Evolutionary conservation across 2,329 filamentous ascomycete species (phyloP).

Genomic region (Arthrobotrys entomopaga): DNA sequence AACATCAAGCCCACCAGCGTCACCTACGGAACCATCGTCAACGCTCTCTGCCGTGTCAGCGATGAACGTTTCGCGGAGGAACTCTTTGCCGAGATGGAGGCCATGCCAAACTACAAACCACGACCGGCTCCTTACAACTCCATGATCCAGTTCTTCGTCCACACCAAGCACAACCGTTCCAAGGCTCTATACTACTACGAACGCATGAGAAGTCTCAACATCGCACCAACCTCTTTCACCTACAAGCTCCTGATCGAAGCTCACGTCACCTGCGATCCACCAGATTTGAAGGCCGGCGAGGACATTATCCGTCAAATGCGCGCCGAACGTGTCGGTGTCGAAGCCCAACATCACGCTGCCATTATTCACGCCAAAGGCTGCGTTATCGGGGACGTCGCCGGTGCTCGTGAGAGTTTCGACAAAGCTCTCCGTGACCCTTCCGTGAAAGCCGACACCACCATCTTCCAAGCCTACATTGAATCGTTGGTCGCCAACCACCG

Average conservation of each 20-base stretch:
- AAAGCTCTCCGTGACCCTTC: slow-evolving; percentile 75
- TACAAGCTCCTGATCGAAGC: slow-evolving; percentile 98
- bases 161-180: slow-evolving; percentile 91
- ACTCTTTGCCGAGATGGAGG: slow-evolving; percentile 98
- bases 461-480: slow-evolving; percentile 97
- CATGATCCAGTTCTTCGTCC: slow-evolving; percentile 99
- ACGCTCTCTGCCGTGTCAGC: slow-evolving; percentile 94
- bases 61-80: slow-evolving; percentile 98
- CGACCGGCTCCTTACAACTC: slow-evolving; percentile 97
- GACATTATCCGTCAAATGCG: slow-evolving; percentile 82
- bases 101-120: slow-evolving; percentile 98
- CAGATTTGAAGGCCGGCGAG: slow-evolving; percentile 88
- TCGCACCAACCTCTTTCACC: slow-evolving; percentile 91
- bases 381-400: slow-evolving; percentile 88
- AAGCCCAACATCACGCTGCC: slow-evolving; percentile 94
- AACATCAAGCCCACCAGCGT: slow-evolving; percentile 96
- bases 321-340: slow-evolving; percentile 76
- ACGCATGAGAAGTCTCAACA: slow-evolving; percentile 87
- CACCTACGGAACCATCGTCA: slow-evolving; percentile 97
- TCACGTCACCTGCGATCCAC: slow-evolving; percentile 89
- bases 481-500: slow-evolving; percentile 94
- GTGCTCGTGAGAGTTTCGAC: slow-evolving; percentile 84
- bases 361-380: slow-evolving; percentile 96
- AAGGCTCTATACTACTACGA: slow-evolving; percentile 96
- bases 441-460: slow-evolving; percentile 79